Evolutionary conservation across 2,329 filamentous ascomycete genomes (phyloP).

Genomic region (Colletotrichum limetticola): DNA sequence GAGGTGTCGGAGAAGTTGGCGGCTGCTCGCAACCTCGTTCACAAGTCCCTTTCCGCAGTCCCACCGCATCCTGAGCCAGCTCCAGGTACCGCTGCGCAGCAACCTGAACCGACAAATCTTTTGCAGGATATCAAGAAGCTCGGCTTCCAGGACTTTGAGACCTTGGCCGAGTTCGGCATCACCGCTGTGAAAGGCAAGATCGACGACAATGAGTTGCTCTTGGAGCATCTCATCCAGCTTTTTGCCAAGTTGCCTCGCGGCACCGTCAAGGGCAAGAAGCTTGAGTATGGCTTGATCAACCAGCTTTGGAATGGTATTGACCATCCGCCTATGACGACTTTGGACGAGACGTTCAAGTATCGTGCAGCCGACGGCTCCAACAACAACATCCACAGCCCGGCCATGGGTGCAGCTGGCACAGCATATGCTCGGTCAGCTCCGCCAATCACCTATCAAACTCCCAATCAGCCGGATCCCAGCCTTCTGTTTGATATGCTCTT

Average conservation of each 20-base stretch:
- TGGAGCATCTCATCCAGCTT: conserved; percentile 36
- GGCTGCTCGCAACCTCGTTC: conserved; percentile 18
- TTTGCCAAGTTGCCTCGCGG: conserved; percentile 33
- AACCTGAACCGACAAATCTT: conserved; percentile 22
- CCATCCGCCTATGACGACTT: conserved; percentile 35
- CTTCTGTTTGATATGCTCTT: conserved; percentile 38
- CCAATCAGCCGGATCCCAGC: conserved; percentile 34
- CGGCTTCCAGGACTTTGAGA: conserved; percentile 37
- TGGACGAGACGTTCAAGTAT: conserved; percentile 35
- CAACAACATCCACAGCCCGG: conserved; percentile 34
- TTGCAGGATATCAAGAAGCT: conserved; percentile 35
- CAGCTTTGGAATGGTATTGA: conserved; percentile 37
- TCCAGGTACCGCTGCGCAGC: neutral
- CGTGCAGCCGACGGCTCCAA: conserved; percentile 37
- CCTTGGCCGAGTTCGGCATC: conserved; percentile 32
- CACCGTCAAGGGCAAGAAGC: conserved; percentile 31
- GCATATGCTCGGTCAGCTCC: conserved; percentile 35
- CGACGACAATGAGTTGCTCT: conserved; percentile 35
- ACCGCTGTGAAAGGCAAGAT: conserved; percentile 27
- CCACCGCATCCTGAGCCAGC: conserved; percentile 9
- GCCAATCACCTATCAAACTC: conserved; percentile 33
- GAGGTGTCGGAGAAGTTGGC: conserved; percentile 25
- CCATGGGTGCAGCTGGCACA: conserved; percentile 35
- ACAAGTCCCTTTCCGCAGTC: conserved; percentile 21
- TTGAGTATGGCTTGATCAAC: conserved; percentile 34